Evolutionary conservation across 1,284 basidiomycete genomes (phyloP).

Genomic region (Pascua sp.): DNA sequence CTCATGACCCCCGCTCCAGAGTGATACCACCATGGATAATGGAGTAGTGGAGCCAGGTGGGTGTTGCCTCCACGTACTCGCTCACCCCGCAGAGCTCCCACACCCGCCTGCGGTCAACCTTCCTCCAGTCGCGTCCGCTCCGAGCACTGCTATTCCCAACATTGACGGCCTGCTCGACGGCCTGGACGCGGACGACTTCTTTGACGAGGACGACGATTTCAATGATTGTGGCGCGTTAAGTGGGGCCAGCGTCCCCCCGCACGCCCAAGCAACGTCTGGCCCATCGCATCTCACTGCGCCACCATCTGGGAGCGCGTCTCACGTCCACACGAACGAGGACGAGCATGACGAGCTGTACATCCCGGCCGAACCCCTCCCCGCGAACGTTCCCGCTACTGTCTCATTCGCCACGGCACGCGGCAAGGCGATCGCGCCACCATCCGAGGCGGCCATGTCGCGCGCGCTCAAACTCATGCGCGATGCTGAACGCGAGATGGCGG

Average conservation of each 20-base stretch:
- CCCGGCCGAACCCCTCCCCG: constrained; percentile 4
- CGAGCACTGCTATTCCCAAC: constrained; percentile 9
- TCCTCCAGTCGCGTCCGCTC: too few species aligned
- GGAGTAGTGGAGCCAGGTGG: too few species aligned
- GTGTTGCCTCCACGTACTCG: too few species aligned
- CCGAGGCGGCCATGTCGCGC: constrained; percentile 24
- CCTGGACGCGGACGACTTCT: constrained; percentile 34
- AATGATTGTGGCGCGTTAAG: constrained; percentile 14
- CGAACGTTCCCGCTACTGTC: constrained; percentile 17
- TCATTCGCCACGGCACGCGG: constrained; percentile 35
- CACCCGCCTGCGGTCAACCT: too few species aligned
- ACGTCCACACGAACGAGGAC: too few species aligned
- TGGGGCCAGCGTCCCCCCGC: background rate
- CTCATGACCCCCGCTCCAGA: too few species aligned
- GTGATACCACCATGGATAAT: too few species aligned
- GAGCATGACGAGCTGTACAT: constrained; percentile 4
- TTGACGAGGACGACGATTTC: constrained; percentile 15
- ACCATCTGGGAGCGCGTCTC: too few species aligned
- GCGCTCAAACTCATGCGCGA: constrained; percentile 26
- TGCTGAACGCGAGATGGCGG: constrained; percentile 17
- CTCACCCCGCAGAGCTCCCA: too few species aligned
- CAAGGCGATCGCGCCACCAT: constrained; percentile 26
- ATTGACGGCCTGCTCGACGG: constrained; percentile 33
- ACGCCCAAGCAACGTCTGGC: background rate
- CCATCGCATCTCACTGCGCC: too few species aligned